Base-by-base conservation (phyloP, 805 yeast species). In the Metschnikowia gelsemii region DNA sequence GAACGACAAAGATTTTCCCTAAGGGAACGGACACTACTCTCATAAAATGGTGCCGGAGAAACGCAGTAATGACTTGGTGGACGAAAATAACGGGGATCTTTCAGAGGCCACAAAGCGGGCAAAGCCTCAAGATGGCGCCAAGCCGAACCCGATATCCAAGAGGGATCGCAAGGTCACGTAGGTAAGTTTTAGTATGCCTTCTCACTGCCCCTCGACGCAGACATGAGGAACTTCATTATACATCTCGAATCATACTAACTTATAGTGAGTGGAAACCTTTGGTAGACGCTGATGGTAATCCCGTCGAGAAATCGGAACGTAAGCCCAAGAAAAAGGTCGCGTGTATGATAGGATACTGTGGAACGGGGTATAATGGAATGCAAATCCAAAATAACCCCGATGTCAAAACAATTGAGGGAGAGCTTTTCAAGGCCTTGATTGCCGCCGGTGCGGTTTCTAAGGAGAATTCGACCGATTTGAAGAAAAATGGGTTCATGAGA, bases 311-410 rank as follows among this genome's bases (percentile, higher is more conserved):
- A 42, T 59, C 68, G 11, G 86, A 79, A 49, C 74, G 89, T 62
- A 78, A 75, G 49, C 96, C 98, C 17, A 90, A 90, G 73, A 78
- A 80, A 55, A 90, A 90, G 59, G 96, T 88, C 17, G 97, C 96
- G 0, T 80, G 85, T 55, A 73, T 87, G 80, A 73, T 90, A 50
- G 97, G 98, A 4, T 90, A 90, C 67, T 90, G 96, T 61, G 98
- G 98, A 30, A 82, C 96, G 1, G 97, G 97, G 0, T 90, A 90
- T 65, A 93, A 87, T 62, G 98, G 98, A 6, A 87, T 90, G 96
- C 98, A 90, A 64, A 68, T 84, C 49, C 74, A 70, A 43, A 65
- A 65, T 42, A 90, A 89, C 59, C 95, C 96, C 2, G 95, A 90
- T 14, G 79, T 79, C 30, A 80, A 81, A 59, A 90, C 98, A 16